Percentiles rank a stretch among this genome's conserved stretches.
These are phyloP conservation scores for Neonectria sp. DNA, from an alignment of 2,329 filamentous ascomycete species.

Conservation along the genomic window DNA sequence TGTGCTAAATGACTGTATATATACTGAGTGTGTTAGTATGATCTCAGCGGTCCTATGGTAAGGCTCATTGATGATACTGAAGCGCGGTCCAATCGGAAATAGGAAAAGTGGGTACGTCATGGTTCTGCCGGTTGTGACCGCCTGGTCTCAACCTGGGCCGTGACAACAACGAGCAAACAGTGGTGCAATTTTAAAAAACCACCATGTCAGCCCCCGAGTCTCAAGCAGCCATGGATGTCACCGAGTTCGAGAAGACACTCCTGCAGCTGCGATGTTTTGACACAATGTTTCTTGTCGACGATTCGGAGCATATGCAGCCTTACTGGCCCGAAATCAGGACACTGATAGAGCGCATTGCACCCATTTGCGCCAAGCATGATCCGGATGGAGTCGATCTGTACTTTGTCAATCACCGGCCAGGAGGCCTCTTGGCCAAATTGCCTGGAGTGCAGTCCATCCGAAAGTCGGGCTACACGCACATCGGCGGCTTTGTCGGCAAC, in stretches of 20 bases:
- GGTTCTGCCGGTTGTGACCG: no score
- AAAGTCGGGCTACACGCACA: slow-evolving; percentile 30
- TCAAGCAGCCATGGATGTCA: slow-evolving; percentile 2
- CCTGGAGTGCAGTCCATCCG: slow-evolving; percentile 26
- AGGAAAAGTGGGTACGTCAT: background rate
- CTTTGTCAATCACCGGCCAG: slow-evolving; percentile 32
- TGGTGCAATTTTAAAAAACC: background rate
- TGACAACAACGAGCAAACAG: background rate
- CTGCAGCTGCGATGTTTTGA: slow-evolving; percentile 26
- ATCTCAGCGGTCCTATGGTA: background rate
- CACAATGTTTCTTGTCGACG: slow-evolving; percentile 32
- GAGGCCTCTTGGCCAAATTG: slow-evolving; percentile 29
- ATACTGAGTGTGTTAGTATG: no score
- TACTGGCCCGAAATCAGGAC: slow-evolving; percentile 29
- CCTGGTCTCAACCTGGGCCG: no score
- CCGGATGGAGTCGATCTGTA: slow-evolving; percentile 32
- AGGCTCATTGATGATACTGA: background rate
- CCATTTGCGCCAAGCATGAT: slow-evolving; percentile 32
- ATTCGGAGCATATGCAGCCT: slow-evolving; percentile 27
- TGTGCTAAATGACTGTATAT: no score
- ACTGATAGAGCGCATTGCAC: slow-evolving; percentile 24
- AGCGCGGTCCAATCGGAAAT: background rate
- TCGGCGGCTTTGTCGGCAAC: slow-evolving; percentile 28
- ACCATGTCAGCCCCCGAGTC: background rate
- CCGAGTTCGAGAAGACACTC: slow-evolving; percentile 9